A percentile compares a stretch with the other conserved stretches of the same genome.
Conservation (phyloP, 352 stramenopile genomes). For the Globisporangium irregulare region DNA sequence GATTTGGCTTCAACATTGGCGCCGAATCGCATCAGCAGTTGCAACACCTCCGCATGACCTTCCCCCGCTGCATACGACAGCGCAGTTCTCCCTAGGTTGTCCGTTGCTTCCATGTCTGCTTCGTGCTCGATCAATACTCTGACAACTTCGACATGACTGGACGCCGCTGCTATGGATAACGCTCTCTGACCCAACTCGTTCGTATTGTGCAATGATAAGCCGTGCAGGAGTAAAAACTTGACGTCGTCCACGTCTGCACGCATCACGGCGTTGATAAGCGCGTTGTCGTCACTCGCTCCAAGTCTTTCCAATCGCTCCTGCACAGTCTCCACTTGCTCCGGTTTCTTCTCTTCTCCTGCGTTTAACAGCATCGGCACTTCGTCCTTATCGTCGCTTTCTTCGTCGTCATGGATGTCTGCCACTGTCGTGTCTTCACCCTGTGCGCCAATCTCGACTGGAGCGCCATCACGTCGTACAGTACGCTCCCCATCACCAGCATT, state of each 20-base stretch:
- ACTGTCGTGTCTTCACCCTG: neutral
- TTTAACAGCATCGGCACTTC: neutral
- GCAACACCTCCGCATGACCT: neutral
- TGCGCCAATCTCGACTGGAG: neutral
- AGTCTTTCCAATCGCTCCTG: neutral
- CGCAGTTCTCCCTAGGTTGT: neutral
- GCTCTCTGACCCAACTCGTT: neutral
- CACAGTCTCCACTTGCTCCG: neutral
- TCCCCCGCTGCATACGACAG: neutral
- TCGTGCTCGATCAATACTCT: neutral
- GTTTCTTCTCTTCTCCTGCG: neutral
- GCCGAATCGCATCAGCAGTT: neutral
- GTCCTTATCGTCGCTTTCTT: neutral
- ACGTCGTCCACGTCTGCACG: neutral
- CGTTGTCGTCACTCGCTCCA: neutral
- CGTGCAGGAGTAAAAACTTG: neutral
- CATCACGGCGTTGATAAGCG: neutral
- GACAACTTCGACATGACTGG: neutral
- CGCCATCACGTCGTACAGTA: neutral
- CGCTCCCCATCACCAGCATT: neutral
- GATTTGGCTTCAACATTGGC: neutral
- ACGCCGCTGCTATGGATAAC: neutral
- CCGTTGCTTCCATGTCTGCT: neutral
- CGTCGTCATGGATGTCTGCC: neutral
- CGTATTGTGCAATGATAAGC: neutral